A percentile compares a stretch with the other conserved stretches of the same genome.
These are phyloP conservation scores for Nepenthes alata DNA, from an alignment of 179 eudicot genomes.

Conservation along the genomic window DNA sequence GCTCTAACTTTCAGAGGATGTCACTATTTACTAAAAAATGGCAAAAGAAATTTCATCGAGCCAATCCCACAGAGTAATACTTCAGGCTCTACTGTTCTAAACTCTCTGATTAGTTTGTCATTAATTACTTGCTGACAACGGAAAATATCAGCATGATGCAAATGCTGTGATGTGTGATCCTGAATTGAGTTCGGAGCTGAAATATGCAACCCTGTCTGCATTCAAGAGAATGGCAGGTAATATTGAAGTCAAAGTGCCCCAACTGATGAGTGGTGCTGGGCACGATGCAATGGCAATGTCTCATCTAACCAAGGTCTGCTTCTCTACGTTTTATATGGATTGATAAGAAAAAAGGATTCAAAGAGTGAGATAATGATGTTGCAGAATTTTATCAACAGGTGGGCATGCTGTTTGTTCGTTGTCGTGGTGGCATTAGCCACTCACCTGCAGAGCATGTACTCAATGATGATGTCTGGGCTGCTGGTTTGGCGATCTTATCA, in stretches of 20 bases:
- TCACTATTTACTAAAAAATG: too few species aligned
- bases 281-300: conserved; percentile 99
- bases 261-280: conserved; percentile 96
- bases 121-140: background rate
- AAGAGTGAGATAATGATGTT: background rate
- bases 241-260: conserved; percentile 51
- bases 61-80: too few species aligned
- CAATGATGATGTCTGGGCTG: conserved; percentile 91
- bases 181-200: conserved; percentile 60
- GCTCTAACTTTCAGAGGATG: too few species aligned
- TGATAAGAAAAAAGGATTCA: too few species aligned
- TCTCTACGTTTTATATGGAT: background rate
- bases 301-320: conserved; percentile 72
- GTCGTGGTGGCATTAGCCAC: conserved; percentile 93
- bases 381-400: conserved; percentile 25
- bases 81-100: too few species aligned
- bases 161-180: conserved; percentile 70
- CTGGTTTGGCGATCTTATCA: conserved; percentile 66
- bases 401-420: conserved; percentile 93
- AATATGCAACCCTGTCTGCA: conserved; percentile 56
- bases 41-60: too few species aligned
- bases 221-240: conserved; percentile 52
- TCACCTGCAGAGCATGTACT: conserved; percentile 82
- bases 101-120: conserved; percentile 1
- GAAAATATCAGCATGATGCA: conserved; percentile 67